These are phyloP conservation scores for Amylocystis lapponica DNA, from an alignment of 768 basidiomycete genomes.

Conservation along the genomic window DNA sequence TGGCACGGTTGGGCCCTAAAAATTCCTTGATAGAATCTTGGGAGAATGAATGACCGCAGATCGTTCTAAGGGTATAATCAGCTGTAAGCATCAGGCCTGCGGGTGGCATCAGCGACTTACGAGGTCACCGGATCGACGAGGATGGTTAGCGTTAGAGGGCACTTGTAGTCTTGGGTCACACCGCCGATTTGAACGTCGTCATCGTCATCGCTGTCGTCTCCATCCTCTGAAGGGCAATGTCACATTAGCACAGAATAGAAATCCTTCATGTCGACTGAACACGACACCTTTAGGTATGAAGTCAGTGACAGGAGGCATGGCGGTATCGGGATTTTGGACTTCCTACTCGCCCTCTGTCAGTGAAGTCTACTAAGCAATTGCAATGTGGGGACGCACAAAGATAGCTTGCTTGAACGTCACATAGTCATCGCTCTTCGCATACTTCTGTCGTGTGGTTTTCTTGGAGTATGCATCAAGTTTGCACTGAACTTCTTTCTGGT, in stretches of 20 bases:
- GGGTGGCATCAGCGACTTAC: conserved; percentile 40
- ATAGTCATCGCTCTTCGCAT: conserved; percentile 58
- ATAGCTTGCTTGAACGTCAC: conserved; percentile 55
- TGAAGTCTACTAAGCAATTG: background rate
- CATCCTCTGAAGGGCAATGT: conserved; percentile 49
- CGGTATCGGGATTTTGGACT: conserved; percentile 52
- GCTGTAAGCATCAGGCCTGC: background rate
- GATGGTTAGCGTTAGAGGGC: conserved; percentile 67
- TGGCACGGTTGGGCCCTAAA: conserved; percentile 34
- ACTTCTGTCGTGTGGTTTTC: conserved; percentile 76
- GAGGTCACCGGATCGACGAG: conserved; percentile 76
- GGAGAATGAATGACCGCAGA: conserved; percentile 84
- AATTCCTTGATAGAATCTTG: conserved; percentile 60
- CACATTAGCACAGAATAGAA: background rate
- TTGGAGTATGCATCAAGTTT: conserved; percentile 41
- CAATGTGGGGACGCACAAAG: conserved; percentile 43
- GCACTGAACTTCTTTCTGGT: conserved; percentile 40
- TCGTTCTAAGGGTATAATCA: conserved; percentile 35
- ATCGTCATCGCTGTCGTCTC: conserved; percentile 77
- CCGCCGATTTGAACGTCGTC: conserved; percentile 90
- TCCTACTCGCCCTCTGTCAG: conserved; percentile 41
- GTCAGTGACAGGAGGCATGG: conserved; percentile 50
- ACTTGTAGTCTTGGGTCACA: conserved; percentile 75
- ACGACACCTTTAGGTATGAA: background rate
- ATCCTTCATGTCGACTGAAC: too few relatives aligned